Conservation (phyloP, 2,329 filamentous ascomycete species). For the Aspergillus amoenus region DNA sequence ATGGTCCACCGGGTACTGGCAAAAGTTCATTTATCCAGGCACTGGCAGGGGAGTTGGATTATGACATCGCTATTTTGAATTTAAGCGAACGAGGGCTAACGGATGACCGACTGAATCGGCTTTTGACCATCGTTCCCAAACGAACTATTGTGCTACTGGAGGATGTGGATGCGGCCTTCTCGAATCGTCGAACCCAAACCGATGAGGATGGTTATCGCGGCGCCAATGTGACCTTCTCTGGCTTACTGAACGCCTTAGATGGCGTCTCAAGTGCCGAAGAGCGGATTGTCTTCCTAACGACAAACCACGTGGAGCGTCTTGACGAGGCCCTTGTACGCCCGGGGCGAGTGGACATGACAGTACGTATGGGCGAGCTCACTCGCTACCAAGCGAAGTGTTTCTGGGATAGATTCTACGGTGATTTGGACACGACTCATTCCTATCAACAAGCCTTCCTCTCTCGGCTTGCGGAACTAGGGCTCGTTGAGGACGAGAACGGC, state of each 20-base stretch:
- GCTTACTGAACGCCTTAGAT: conserved; percentile 80
- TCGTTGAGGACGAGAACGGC: conserved; percentile 62
- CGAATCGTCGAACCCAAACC: conserved; percentile 68
- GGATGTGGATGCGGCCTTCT: conserved; percentile 88
- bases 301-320: conserved; percentile 87
- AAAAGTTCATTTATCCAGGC: conserved; percentile 98
- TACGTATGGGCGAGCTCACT: conserved; percentile 84
- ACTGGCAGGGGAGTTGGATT: conserved; percentile 86
- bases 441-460: conserved; percentile 69
- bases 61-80: conserved; percentile 89
- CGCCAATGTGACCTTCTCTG: conserved; percentile 90
- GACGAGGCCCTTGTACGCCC: conserved; percentile 88
- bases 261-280: conserved; percentile 95
- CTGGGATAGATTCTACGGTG: conserved; percentile 94
- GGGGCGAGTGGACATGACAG: conserved; percentile 89
- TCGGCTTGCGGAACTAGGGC: conserved; percentile 66
- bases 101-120: conserved; percentile 81
- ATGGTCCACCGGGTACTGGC: conserved; percentile 85
- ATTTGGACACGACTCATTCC: conserved; percentile 65
- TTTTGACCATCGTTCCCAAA: conserved; percentile 80
- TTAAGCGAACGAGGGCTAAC: conserved; percentile 86
- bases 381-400: conserved; percentile 79
- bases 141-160: conserved; percentile 81
- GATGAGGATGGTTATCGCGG: conserved; percentile 82
- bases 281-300: conserved; percentile 88